These are phyloP conservation scores for Annulohypoxylon nitens DNA, from an alignment of 495 filamentous ascomycete species.

Conservation along the genomic window DNA sequence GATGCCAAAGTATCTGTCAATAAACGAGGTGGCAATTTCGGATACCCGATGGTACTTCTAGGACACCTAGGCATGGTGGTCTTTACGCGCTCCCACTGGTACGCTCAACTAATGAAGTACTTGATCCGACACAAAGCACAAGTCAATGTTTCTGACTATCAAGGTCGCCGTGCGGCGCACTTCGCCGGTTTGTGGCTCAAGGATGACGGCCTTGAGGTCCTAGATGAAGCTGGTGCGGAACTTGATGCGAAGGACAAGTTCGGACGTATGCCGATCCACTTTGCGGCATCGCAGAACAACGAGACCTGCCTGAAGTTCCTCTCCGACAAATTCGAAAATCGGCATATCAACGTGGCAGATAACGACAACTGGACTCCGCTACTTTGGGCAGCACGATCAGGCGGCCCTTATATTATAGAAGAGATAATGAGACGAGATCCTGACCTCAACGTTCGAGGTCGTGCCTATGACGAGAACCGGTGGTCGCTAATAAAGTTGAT, in stretches of 20 bases:
- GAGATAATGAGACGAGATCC: neutral
- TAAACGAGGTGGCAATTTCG: neutral
- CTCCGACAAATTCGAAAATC: neutral
- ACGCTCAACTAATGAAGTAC: neutral
- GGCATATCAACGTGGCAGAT: neutral
- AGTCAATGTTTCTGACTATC: neutral
- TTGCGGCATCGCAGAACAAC: neutral
- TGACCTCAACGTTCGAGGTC: constrained; percentile 1
- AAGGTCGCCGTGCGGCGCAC: constrained; percentile 7
- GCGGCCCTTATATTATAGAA: neutral
- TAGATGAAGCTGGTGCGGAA: neutral
- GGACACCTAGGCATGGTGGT: too few species aligned
- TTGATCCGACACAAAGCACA: constrained; percentile 6
- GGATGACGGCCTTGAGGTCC: neutral
- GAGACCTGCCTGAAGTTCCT: neutral
- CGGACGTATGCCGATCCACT: constrained; percentile 8
- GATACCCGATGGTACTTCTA: neutral
- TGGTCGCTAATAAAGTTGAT: constrained; percentile 9
- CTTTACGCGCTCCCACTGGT: too few species aligned
- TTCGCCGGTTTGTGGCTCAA: neutral
- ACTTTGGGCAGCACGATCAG: constrained; percentile 4
- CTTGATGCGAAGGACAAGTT: neutral
- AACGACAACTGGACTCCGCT: constrained; percentile 12
- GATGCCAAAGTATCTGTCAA: neutral
- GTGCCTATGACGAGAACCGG: neutral